Evolutionary conservation across 257 asterid species (phyloP), one percentile per base, ranked within the genome.

Genomic region (Ilex aquifolium): DNA sequence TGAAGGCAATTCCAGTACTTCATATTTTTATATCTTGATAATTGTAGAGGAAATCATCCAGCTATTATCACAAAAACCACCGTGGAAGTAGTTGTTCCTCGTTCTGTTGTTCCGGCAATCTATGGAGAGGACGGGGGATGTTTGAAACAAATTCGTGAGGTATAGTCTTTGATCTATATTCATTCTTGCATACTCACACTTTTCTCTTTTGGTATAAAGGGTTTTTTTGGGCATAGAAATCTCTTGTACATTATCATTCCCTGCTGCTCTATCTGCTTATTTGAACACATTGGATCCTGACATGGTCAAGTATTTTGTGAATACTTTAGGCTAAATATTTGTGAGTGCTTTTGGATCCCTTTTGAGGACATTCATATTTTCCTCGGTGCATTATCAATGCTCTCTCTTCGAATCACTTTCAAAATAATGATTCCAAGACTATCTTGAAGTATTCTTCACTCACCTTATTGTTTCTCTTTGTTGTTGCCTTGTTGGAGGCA

Each of bases 41-140:
- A 62, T 59, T 75, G 71, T 74, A 88, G 99, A 65, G 92, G 76
- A 62, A 87, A 80, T 79, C 85, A 85, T 69, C 88, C 81, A 6
- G 86, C 93, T 73, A 70, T 87, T 62, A 85, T 89, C 68, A 92
- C 99, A 64, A 92, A 75, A 87, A 92, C 99, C 36, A 89, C 90
- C 21, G 74, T 89, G 79, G 99, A 92, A 83, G 99, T 92, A 12
- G 94, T 87, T 62, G 96, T 89, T 69, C 98, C 98, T 62, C 84
- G 95, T 69, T 80, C 83, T 63, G 95, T 78, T 69, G 90, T 92
- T 78, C 95, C 95, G 74, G 91, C 91, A 48, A 87, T 92, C 68
- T 85, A 82, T 72, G 99, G 97, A 55, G 94, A 85, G 68, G 96
- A 78, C 44, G 98, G 98, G 72, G 97, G 91, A 55, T 92, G 97